phyloP scores from a whole-genome alignment of 139 green algal species.

The Zygnema cylindricum region DNA sequence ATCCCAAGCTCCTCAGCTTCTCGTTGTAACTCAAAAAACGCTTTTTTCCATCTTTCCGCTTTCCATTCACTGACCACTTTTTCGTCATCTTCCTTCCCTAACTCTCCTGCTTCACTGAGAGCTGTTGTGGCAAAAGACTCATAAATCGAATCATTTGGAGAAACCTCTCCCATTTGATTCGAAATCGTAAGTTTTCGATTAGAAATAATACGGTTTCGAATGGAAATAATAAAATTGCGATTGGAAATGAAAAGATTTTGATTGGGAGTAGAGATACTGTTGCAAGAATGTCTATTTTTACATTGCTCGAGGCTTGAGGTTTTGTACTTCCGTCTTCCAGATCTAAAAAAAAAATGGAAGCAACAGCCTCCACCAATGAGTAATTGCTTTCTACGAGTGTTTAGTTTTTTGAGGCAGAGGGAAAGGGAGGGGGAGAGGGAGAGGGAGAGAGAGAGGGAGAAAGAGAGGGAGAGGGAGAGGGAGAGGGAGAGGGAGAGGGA shows the following conservation, averaged over 20 bases:
- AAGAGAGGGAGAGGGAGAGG: no score
- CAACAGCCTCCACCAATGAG: neutral
- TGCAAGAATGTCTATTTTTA: no score
- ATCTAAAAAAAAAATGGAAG: neutral
- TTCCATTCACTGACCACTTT: neutral
- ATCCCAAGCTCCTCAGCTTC: slow-evolving; percentile 11
- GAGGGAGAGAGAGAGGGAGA: no score
- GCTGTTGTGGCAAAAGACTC: neutral
- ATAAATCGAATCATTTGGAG: neutral
- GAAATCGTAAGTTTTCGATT: neutral
- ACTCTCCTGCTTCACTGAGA: neutral
- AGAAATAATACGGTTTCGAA: neutral
- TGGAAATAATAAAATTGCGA: neutral
- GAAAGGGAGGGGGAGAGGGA: neutral
- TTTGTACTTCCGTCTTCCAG: no score
- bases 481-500: no score
- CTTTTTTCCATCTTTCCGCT: neutral
- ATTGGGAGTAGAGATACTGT: neutral
- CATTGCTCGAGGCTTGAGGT: no score
- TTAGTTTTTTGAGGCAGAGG: neutral
- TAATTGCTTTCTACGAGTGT: no score
- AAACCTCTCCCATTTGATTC: neutral
- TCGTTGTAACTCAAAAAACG: neutral
- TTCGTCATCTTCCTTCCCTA: neutral
- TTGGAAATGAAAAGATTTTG: neutral